Conservation (phyloP, 495 filamentous ascomycete species). For the Annulohypoxylon maeteangense region DNA sequence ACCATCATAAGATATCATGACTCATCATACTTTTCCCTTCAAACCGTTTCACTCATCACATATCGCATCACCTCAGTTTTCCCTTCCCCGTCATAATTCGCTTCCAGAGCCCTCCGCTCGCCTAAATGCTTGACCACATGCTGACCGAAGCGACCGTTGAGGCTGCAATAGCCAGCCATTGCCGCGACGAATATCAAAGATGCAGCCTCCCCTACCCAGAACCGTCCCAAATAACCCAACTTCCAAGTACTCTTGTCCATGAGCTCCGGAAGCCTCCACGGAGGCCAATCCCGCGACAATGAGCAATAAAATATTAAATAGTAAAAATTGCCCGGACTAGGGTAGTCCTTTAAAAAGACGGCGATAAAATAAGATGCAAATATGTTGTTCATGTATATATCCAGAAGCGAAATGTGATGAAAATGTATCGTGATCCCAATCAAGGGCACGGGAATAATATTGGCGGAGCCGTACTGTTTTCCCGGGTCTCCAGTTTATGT, state of each 20-base stretch:
- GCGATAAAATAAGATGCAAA: slow-evolving; percentile 21
- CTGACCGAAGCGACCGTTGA: slow-evolving; percentile 22
- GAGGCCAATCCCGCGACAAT: slow-evolving; percentile 41
- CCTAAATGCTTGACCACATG: neutral
- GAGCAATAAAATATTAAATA: slow-evolving; percentile 34
- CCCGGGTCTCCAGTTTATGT: slow-evolving; percentile 34
- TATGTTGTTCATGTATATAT: slow-evolving; percentile 23
- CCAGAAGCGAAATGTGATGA: slow-evolving; percentile 30
- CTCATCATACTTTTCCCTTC: slow-evolving; percentile 18
- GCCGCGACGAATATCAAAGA: slow-evolving; percentile 23
- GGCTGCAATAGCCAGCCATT: slow-evolving; percentile 29
- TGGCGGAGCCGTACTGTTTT: slow-evolving; percentile 39
- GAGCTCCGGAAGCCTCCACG: slow-evolving; percentile 20
- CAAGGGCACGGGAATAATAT: slow-evolving; percentile 19
- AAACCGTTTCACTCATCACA: slow-evolving; percentile 29
- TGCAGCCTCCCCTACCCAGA: slow-evolving; percentile 22
- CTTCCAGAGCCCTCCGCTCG: slow-evolving; percentile 47
- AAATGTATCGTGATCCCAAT: slow-evolving; percentile 16
- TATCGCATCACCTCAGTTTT: slow-evolving; percentile 2
- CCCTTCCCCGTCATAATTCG: slow-evolving; percentile 9
- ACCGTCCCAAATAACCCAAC: slow-evolving; percentile 11
- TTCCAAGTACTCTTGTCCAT: slow-evolving; percentile 11
- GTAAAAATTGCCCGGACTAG: slow-evolving; percentile 8
- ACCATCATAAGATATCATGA: slow-evolving; percentile 35
- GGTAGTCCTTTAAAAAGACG: neutral